These are phyloP conservation scores for Pythium apleroticum DNA, from an alignment of 352 stramenopile species.

Conservation along the genomic window DNA sequence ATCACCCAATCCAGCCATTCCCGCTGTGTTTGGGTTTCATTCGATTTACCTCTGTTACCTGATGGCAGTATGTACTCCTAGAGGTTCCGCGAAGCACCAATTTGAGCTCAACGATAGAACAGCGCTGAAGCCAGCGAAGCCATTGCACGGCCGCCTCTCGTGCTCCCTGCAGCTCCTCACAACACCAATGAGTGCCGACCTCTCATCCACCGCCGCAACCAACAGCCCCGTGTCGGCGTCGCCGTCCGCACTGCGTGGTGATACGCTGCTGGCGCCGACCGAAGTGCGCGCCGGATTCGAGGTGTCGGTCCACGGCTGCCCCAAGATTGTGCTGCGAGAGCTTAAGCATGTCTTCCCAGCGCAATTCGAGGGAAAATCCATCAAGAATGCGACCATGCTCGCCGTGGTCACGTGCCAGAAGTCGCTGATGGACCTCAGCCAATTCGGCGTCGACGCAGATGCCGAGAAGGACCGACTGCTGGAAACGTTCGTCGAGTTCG, in stretches of 20 bases:
- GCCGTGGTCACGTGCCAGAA: conserved; percentile 94
- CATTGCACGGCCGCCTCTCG: neutral
- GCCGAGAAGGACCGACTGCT: conserved; percentile 95
- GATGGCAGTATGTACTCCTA: neutral
- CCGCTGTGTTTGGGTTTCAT: neutral
- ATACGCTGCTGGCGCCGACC: conserved; percentile 50
- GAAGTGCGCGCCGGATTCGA: conserved; percentile 70
- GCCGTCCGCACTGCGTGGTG: conserved; percentile 23
- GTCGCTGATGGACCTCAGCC: conserved; percentile 93
- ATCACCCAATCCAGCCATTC: neutral
- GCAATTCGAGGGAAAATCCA: conserved; percentile 41
- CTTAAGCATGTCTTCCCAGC: conserved; percentile 80
- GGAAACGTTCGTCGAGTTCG: conserved; percentile 94
- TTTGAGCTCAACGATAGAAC: conserved; percentile 2
- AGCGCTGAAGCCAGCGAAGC: neutral
- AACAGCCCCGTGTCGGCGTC: conserved; percentile 1
- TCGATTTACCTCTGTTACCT: neutral
- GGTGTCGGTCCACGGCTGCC: conserved; percentile 77
- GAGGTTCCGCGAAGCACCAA: neutral
- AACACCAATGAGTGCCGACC: neutral
- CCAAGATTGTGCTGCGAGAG: conserved; percentile 70
- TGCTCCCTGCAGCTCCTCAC: neutral
- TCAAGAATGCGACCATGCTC: conserved; percentile 54
- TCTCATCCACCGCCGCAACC: neutral
- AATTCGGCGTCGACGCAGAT: conserved; percentile 92